Conservation (phyloP, 139 green algal genomes). For the Haematococcus lacustris region DNA sequence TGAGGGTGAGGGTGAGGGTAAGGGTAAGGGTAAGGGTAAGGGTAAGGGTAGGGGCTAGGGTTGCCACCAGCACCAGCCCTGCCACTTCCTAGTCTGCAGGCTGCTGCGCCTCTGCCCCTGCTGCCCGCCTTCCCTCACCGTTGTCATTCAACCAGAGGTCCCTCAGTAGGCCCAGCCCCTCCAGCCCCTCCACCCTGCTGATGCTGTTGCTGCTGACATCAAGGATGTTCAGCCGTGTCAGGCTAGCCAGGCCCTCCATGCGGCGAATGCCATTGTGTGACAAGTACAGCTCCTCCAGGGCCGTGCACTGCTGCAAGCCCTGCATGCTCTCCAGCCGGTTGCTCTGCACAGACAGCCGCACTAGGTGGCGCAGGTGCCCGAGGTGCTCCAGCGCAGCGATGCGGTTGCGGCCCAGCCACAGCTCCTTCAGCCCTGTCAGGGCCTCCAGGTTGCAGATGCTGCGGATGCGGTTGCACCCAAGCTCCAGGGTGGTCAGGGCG, state of each 20-base stretch:
- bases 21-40: no score
- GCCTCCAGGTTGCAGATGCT: conserved; percentile 53
- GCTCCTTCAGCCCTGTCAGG: conserved; percentile 56
- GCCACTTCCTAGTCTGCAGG: neutral
- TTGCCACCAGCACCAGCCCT: neutral
- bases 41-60: no score
- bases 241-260: conserved; percentile 9
- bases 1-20: no score
- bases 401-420: conserved; percentile 92
- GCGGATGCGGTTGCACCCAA: conserved; percentile 85
- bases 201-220: conserved; percentile 79
- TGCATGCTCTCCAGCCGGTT: conserved; percentile 68
- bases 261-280: conserved; percentile 80
- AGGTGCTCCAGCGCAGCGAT: conserved; percentile 59
- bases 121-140: conserved; percentile 19
- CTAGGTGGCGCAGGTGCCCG: conserved; percentile 29
- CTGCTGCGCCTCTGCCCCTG: no score
- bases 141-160: conserved; percentile 97
- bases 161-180: conserved; percentile 28
- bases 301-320: conserved; percentile 59
- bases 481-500: conserved; percentile 70
- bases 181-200: conserved; percentile 21
- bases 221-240: conserved; percentile 59
- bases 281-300: conserved; percentile 86
- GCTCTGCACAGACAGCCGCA: conserved; percentile 54